phyloP scores from a whole-genome alignment of 345 rosid genomes.

The Brassica nigra region DNA sequence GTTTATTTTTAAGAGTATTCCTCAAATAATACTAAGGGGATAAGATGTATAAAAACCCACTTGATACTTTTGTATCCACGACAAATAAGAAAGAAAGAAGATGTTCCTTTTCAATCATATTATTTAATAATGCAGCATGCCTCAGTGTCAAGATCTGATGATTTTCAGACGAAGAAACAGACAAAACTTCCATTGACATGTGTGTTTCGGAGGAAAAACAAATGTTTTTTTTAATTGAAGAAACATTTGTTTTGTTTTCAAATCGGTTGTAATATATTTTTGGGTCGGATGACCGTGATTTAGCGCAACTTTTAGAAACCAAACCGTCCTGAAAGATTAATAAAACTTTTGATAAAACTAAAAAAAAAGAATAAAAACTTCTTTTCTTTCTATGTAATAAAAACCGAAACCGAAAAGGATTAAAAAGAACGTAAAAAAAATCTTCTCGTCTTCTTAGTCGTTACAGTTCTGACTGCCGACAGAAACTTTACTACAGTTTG shows the following conservation, averaged over 20 bases:
- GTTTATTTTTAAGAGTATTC: too few species aligned
- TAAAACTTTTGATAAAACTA: too few species aligned
- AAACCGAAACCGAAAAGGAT: background rate
- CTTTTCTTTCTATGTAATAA: too few species aligned
- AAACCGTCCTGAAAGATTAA: too few species aligned
- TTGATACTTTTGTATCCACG: background rate
- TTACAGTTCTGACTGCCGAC: constrained; percentile 21
- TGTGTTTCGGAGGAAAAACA: too few species aligned
- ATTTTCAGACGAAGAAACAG: constrained; percentile 2
- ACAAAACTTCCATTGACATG: background rate
- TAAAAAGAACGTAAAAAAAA: background rate
- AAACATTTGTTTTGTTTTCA: background rate
- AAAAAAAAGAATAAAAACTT: too few species aligned
- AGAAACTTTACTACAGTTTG: constrained; percentile 10
- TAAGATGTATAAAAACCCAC: too few species aligned
- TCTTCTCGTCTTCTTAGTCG: constrained; percentile 19
- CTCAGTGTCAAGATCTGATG: constrained; percentile 13
- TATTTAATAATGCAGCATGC: background rate
- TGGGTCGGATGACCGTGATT: too few species aligned
- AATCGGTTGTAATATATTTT: background rate
- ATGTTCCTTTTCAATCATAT: constrained; percentile 16
- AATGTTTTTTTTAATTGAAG: too few species aligned
- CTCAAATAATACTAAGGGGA: too few species aligned
- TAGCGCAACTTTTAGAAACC: too few species aligned
- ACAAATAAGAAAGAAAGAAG: background rate